Evolutionary conservation across 345 rosid genomes (phyloP).

Genomic region (Ceriops zippeliana): DNA sequence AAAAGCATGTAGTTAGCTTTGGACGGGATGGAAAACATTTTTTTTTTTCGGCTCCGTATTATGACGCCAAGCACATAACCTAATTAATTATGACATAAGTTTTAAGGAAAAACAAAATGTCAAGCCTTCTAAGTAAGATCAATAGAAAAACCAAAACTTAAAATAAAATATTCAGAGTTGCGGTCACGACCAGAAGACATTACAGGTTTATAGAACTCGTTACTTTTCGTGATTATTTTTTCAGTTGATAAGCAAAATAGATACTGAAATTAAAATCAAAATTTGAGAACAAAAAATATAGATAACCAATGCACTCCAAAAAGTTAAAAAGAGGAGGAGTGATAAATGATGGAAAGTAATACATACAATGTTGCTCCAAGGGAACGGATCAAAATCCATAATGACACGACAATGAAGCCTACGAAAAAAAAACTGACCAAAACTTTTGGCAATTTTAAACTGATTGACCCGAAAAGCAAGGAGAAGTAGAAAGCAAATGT

Average conservation of each 20-base stretch:
- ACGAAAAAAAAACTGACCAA: too few relatives aligned
- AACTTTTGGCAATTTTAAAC: too few relatives aligned
- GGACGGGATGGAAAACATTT: conserved; percentile 65
- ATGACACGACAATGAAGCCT: conserved; percentile 63
- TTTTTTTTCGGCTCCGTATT: conserved; percentile 29
- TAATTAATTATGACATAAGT: neutral
- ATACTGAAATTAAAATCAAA: too few relatives aligned
- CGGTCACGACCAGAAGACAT: conserved; percentile 25
- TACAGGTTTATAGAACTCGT: conserved; percentile 90
- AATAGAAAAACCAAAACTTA: neutral
- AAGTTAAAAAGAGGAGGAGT: neutral
- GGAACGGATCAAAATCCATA: conserved; percentile 58
- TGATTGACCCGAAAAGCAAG: too few relatives aligned
- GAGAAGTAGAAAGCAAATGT: too few relatives aligned
- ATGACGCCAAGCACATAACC: neutral
- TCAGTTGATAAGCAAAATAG: neutral
- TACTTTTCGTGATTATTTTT: conserved; percentile 28
- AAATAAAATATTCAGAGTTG: neutral
- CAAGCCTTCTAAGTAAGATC: neutral
- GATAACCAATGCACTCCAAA: conserved; percentile 38
- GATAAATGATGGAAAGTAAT: conserved; percentile 30
- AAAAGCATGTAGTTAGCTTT: conserved; percentile 26
- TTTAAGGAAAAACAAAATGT: neutral
- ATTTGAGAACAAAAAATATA: conserved; percentile 18
- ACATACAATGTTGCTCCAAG: conserved; percentile 68